Evolutionary conservation across 2,329 filamentous ascomycete genomes (phyloP), one percentile per base, ranked within the genome.

Genomic region (Pyrenochaeta sp.): DNA sequence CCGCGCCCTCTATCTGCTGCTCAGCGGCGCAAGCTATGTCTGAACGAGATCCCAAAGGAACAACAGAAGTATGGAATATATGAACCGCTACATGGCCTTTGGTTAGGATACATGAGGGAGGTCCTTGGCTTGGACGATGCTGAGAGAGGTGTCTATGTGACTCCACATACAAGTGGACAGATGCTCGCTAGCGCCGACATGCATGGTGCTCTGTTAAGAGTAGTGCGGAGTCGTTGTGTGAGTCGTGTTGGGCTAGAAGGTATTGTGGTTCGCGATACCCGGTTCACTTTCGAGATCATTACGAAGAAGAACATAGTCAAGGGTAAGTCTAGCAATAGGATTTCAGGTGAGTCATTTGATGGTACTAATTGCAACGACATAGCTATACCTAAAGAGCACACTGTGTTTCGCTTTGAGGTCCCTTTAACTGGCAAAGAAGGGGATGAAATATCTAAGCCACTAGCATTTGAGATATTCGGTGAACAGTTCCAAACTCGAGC

Each of bases 191-290:
- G 89, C 51, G 94, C 93, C 1, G 95, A 99, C 76, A 94, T 92
- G 67, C 93, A 98, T 73, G 95, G 95, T 1, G 93, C 94, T 14
- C 80, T 87, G 63, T 75, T 97, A 17, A 87, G 92, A 77, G 91
- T 98, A 18, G 90, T 94, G 49, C 80, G 93, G 64, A 95, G 92
- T 74, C 79, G 85, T 27, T 97, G 93, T 73, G 85, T 89, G 14
- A 87, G 90, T 48, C 83, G 94, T 14, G 93, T 99, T 0, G 94
- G 95, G 0, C 77, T 94, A 48, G 85, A 82, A 66, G 95, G 95
- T 14, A 94, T 98, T 64, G 90, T 98, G 55, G 87, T 97, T 35
- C 87, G 91, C 72, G 95, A 99, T 78, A 89, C 90, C 45, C 92
- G 90, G 72, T 94, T 90, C 68, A 88, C 90, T 1, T 91, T 98